Evolutionary conservation across 2,329 filamentous ascomycete genomes (phyloP).

Genomic region (Phoma herbarum): DNA sequence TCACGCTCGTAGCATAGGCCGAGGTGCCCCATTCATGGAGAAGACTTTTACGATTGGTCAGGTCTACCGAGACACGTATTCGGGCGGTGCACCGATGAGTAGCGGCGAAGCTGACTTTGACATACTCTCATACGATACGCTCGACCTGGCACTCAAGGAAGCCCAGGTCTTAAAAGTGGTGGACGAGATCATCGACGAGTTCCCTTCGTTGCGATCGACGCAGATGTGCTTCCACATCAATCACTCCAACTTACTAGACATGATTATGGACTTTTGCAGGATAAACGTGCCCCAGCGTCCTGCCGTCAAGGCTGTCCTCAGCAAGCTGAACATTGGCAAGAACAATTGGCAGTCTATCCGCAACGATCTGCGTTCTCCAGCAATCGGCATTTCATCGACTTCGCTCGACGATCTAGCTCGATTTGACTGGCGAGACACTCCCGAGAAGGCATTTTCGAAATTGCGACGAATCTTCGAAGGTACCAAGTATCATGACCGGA

Average conservation of each 20-base stretch:
- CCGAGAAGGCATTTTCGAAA: slow-evolving; percentile 76
- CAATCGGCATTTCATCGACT: slow-evolving; percentile 84
- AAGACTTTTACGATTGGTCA: slow-evolving; percentile 87
- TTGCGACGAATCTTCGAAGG: slow-evolving; percentile 63
- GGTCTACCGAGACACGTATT: slow-evolving; percentile 81
- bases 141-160: slow-evolving; percentile 88
- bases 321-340: slow-evolving; percentile 83
- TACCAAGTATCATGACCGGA: slow-evolving; percentile 61
- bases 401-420: slow-evolving; percentile 88
- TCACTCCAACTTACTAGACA: slow-evolving; percentile 83
- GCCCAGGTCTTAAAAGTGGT: slow-evolving; percentile 93
- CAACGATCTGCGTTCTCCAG: slow-evolving; percentile 79
- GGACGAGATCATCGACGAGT: slow-evolving; percentile 85
- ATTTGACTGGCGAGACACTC: slow-evolving; percentile 86
- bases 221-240: slow-evolving; percentile 91
- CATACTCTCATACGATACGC: slow-evolving; percentile 82
- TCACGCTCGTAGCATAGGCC: slow-evolving; percentile 83
- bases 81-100: slow-evolving; percentile 81
- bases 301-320: slow-evolving; percentile 81
- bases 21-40: slow-evolving; percentile 70
- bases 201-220: slow-evolving; percentile 75
- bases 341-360: slow-evolving; percentile 85
- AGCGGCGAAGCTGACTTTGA: slow-evolving; percentile 96
- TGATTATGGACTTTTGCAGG: slow-evolving; percentile 90
- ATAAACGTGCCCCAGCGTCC: slow-evolving; percentile 74